Percentiles rank a stretch among this genome's conserved stretches.
phyloP scores from a whole-genome alignment of 192 early-diverging fungal genomes.

The Rhizophlyctis rosea region DNA sequence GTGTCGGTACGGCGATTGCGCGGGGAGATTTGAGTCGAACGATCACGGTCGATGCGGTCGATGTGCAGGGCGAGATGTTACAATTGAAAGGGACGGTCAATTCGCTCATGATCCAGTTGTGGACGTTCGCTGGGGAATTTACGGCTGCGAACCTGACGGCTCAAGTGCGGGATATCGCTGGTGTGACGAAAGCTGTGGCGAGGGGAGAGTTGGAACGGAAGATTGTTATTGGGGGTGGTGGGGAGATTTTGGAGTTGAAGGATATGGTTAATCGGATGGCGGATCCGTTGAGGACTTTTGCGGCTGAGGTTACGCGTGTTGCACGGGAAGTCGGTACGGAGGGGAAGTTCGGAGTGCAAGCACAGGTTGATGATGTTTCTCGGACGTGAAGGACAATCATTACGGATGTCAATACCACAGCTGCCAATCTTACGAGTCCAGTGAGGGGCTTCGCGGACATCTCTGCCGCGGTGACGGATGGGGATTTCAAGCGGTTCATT shows the following conservation, averaged over 20 bases:
- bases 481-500: too few relatives aligned
- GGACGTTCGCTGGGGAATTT: conserved; percentile 59
- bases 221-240: conserved; percentile 56
- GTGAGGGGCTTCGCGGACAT: too few relatives aligned
- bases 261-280: conserved; percentile 63
- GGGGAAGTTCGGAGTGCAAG: too few relatives aligned
- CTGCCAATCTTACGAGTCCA: too few relatives aligned
- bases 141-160: too few relatives aligned
- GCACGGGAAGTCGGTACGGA: too few relatives aligned
- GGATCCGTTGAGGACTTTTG: conserved; percentile 53
- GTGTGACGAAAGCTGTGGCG: conserved; percentile 59
- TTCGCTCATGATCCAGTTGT: conserved; percentile 58
- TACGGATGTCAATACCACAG: too few relatives aligned
- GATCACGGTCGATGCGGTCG: conserved; percentile 50
- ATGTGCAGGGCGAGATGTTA: conserved; percentile 55
- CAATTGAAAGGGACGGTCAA: conserved; percentile 66
- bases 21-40: conserved; percentile 51
- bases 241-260: conserved; percentile 60
- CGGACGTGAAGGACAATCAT: too few relatives aligned
- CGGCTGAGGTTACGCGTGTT: conserved; percentile 61
- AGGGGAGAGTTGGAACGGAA: conserved; percentile 60
- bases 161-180: conserved; percentile 66
- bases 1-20: conserved; percentile 54
- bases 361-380: too few relatives aligned
- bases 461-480: too few relatives aligned